phyloP scores from a whole-genome alignment of 2,329 filamentous ascomycete genomes.

The Thelonectria rubi region DNA sequence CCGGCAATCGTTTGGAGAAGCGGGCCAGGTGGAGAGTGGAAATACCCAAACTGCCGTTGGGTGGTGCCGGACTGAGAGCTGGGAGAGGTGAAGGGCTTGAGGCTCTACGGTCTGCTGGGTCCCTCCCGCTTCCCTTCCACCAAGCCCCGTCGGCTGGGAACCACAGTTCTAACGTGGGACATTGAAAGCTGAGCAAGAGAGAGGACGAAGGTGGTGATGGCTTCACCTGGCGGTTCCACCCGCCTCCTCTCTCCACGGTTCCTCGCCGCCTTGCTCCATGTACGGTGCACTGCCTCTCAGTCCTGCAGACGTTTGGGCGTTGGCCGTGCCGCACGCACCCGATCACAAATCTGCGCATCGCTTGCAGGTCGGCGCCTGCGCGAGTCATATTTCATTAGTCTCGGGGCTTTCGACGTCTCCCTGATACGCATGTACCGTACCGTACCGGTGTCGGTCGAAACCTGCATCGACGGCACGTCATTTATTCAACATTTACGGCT shows the following conservation, averaged over 20 bases:
- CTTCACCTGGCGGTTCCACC: conserved; percentile 31
- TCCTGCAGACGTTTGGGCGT: conserved; percentile 19
- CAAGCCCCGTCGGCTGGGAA: conserved; percentile 36
- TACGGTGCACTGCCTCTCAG: conserved; percentile 7
- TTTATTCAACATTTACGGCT: conserved; percentile 27
- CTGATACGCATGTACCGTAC: conserved; percentile 21
- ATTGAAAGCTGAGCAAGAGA: conserved; percentile 15
- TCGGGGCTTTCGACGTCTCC: conserved; percentile 29
- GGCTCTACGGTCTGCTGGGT: conserved; percentile 40
- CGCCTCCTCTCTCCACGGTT: conserved; percentile 4
- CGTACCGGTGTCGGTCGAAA: conserved; percentile 18
- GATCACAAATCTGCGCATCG: conserved; percentile 25
- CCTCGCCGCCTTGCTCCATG: background rate
- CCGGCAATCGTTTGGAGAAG: conserved; percentile 45
- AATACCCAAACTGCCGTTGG: conserved; percentile 41
- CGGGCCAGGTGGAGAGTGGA: conserved; percentile 41
- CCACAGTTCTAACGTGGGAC: conserved; percentile 32
- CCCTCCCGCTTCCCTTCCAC: conserved; percentile 36
- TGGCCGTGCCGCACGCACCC: conserved; percentile 16
- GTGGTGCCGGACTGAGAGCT: conserved; percentile 34
- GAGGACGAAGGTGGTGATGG: conserved; percentile 17
- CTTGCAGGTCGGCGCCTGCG: conserved; percentile 31
- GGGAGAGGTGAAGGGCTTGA: conserved; percentile 26
- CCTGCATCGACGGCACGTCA: conserved; percentile 24
- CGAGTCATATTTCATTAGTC: conserved; percentile 42